Conservation (phyloP, 805 yeast species). For the Saccharomycopsis sp. region DNA sequence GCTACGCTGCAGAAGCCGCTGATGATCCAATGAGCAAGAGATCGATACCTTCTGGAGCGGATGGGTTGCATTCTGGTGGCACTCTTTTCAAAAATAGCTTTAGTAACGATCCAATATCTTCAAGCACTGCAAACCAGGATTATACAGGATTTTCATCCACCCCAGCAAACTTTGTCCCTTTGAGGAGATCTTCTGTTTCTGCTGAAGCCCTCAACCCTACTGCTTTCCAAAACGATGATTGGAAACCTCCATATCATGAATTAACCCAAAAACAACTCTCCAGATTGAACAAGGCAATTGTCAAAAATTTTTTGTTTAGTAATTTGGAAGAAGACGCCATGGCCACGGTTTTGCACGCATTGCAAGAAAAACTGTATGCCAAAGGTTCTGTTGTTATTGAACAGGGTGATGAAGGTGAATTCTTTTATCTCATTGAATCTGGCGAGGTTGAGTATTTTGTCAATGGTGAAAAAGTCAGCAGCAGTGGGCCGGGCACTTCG, state of each 20-base stretch:
- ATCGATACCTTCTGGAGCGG: too few species aligned
- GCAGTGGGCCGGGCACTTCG: slow-evolving; percentile 78
- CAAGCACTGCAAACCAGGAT: background rate
- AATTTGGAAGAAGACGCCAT: slow-evolving; percentile 61
- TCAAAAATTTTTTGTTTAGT: slow-evolving; percentile 75
- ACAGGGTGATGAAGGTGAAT: slow-evolving; percentile 95
- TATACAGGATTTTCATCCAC: slow-evolving; percentile 22
- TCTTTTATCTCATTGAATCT: slow-evolving; percentile 73
- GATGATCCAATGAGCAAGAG: background rate
- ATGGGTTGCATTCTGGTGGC: too few species aligned
- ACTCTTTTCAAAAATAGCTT: slow-evolving; percentile 27
- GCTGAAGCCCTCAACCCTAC: slow-evolving; percentile 83
- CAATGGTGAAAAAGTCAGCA: slow-evolving; percentile 53
- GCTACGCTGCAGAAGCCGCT: background rate
- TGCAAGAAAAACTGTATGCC: slow-evolving; percentile 58
- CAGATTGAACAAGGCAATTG: slow-evolving; percentile 62
- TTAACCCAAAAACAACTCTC: slow-evolving; percentile 53
- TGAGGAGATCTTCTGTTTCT: slow-evolving; percentile 81
- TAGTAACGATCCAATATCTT: slow-evolving; percentile 20
- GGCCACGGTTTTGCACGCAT: slow-evolving; percentile 72
- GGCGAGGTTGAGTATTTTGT: slow-evolving; percentile 80
- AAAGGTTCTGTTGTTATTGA: slow-evolving; percentile 60
- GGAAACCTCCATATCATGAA: slow-evolving; percentile 66
- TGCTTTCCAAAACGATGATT: slow-evolving; percentile 52
- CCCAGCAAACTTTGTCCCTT: slow-evolving; percentile 60